Base-by-base conservation (phyloP, 805 yeast species). In the Kodamaea sagamina region DNA sequence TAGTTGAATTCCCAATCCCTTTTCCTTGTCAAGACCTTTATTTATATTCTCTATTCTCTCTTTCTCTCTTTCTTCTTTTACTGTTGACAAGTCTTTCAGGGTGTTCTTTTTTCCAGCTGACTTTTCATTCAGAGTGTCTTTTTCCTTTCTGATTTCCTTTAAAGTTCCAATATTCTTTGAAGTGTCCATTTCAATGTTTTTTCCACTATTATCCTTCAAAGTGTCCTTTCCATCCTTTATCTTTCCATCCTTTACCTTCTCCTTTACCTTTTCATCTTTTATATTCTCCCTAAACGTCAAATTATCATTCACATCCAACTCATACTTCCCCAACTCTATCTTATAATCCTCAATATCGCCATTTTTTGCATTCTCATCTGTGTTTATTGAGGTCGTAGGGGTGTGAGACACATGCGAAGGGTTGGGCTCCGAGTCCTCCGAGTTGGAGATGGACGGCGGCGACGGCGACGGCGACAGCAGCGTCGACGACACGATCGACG, bases 351-450 rank as follows among this genome's bases (percentile, higher is more conserved):
- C 34, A 29, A 29, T 29, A 19, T 6, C 17, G 13, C 13, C 22
- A 9, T 38, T 15, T 9, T 29, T 27, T 6, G 28, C 32, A 18
- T 27, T 43, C 6, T 44, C 51, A 7, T 46, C 50, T 4, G 47
- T 52, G 28, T 52, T 54, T 17, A 64, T 57, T 2, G 66, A 60
- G 1, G 70, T 63, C 12, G 61, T 61, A 2, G 70, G 68, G 2
- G 70, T 64, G 32, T 57, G 62, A 3, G 63, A 51, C 12, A 12
- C 13, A 17, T 41, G 39, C 17, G 51, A 44, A 7, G 63, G 40
- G 32, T 55, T 52, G 22, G 50, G 47, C 17, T 13, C 4, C 3
- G 35, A 39, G 5, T 34, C 43, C 22, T 32, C 38, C 3, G 43
- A 32, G 5, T 25, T 24, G 2, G 44, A 41, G 4, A 34, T 25